These are phyloP conservation scores for Sporobolomyces phaffii DNA, from an alignment of 768 basidiomycete species.

Conservation along the genomic window DNA sequence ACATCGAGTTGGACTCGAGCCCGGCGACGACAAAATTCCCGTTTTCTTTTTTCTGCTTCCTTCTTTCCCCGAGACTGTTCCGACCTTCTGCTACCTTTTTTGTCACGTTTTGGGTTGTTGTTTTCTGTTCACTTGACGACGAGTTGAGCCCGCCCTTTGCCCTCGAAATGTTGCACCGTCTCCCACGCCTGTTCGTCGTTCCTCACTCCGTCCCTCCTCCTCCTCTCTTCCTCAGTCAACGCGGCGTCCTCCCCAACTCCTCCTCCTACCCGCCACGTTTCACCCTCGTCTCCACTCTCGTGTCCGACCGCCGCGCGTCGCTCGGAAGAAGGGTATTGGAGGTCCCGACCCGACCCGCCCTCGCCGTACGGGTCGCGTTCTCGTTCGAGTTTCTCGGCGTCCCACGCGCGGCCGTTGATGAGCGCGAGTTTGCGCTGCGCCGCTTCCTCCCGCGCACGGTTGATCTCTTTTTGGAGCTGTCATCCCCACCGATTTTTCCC, in stretches of 20 bases:
- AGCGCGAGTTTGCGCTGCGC: conserved; percentile 22
- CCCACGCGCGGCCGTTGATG: conserved; percentile 19
- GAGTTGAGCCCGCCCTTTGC: conserved; percentile 8
- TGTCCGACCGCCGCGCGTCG: background rate
- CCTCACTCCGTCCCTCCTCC: conserved; percentile 13
- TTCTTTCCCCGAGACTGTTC: too few species aligned
- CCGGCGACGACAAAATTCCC: too few species aligned
- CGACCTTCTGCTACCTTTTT: background rate
- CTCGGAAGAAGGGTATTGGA: conserved; percentile 19
- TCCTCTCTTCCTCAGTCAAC: background rate
- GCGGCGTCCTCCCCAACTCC: background rate
- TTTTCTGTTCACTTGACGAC: background rate
- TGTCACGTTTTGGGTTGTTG: background rate
- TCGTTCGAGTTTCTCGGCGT: conserved; percentile 12
- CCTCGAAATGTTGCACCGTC: conserved; percentile 25
- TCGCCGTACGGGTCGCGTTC: background rate
- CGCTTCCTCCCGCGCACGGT: conserved; percentile 20
- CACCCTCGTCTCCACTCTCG: background rate
- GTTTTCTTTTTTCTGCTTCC: too few species aligned
- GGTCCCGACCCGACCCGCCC: background rate
- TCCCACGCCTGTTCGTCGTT: conserved; percentile 25
- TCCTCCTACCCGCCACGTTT: background rate
- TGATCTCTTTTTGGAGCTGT: conserved; percentile 20
- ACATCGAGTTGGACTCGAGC: too few species aligned
- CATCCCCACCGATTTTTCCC: background rate